Base-by-base conservation (phyloP, 1,139 yeast species). In the Pichia sorboxylosa region DNA sequence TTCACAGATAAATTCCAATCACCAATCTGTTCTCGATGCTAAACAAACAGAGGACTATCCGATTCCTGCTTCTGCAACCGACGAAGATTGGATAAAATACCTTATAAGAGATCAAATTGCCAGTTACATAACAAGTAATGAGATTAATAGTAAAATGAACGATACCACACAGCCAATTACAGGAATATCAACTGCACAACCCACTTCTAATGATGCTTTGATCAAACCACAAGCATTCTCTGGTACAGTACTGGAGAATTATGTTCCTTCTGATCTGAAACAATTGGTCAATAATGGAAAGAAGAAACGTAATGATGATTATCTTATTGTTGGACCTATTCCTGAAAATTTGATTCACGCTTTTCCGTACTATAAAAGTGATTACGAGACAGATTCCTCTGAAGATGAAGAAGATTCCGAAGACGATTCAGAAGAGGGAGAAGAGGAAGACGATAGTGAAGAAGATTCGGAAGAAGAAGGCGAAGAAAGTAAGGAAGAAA, bases 1-100 rank as follows among this genome's bases (percentile, higher is more conserved):
- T 18, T 14, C 34, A 11, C 32, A 27, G 13, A 20, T 27, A 6
- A 14, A 6, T 20, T 13, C 23, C 11, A 11, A 13, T 13, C 6
- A 13, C 10, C 20, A 30, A 15, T 24, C 19, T 16, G 16, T 20
- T n/a, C 17, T 20, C 5, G 26, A 13, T 2, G 43, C 35, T 5
- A 29, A 28, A 0, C 32, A 27, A 3, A 26, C 31, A 2, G 40
- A 32, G 8, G 48, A 42, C 16, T 41, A 43, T 22, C 29, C 38
- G 5, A 40, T 39, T 8, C 42, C 44, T 7, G 15, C 36, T 8
- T n/a, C 14, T 15, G 40, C 44, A 4, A 41, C 46, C 2, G 57
- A 52, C 34, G 51, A 46, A 9, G 56, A 53, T 33, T 53, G 58
- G 58, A 39, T 53, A 5, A 45, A 44, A 18, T 52, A 45, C 33